Evolutionary conservation across 75 land plant species (phyloP).

Genomic region (Cryptomeria japonica): DNA sequence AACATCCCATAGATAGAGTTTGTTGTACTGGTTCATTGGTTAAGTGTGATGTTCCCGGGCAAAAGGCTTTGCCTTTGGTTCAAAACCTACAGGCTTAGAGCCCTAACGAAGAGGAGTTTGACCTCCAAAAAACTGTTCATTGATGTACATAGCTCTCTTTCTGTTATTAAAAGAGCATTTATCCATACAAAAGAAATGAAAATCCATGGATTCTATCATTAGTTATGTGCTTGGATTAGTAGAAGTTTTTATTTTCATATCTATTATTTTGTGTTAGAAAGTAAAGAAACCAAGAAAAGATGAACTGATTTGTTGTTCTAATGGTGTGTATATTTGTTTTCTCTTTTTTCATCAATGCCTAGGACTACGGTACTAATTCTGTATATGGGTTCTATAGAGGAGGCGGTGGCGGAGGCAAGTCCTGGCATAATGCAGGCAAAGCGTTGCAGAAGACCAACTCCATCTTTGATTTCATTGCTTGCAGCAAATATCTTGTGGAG

Average conservation of each 20-base stretch:
- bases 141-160: background rate
- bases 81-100: background rate
- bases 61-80: background rate
- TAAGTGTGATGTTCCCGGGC: background rate
- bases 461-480: constrained; percentile 77
- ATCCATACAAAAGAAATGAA: background rate
- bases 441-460: constrained; percentile 73
- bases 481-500: constrained; percentile 61
- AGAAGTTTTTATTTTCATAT: background rate
- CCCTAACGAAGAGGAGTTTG: background rate
- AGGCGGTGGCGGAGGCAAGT: constrained; percentile 73
- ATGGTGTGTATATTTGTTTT: background rate
- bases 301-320: background rate
- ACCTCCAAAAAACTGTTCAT: background rate
- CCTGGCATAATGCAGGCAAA: constrained; percentile 90
- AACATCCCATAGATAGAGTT: background rate
- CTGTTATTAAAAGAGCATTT: background rate
- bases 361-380: constrained; percentile 3
- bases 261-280: background rate
- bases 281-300: background rate
- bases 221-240: background rate
- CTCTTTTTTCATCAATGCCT: background rate
- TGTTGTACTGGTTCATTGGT: background rate
- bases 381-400: constrained; percentile 48
- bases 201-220: background rate